Percentiles rank a stretch among this genome's conserved stretches.
Evolutionary conservation across 1,284 basidiomycete genomes (phyloP).

Genomic region (Trametes pubescens): DNA sequence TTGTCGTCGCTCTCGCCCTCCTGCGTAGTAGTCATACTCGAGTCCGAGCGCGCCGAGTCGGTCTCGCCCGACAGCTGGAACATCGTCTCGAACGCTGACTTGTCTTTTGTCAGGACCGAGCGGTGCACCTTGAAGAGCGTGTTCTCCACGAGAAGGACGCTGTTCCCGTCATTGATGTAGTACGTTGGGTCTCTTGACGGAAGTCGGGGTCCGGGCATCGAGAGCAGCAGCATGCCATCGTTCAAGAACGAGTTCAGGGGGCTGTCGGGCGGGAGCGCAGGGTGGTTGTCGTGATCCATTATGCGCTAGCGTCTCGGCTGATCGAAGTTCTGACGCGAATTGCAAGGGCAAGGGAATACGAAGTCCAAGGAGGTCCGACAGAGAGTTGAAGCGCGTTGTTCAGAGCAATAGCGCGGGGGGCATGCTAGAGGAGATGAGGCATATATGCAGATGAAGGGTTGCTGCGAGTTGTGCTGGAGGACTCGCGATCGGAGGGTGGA

Average conservation of each 20-base stretch:
- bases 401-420: background rate
- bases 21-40: slow-evolving; percentile 40
- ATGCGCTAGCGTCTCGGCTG: slow-evolving; percentile 22
- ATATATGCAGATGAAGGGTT: background rate
- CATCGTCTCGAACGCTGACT: slow-evolving; percentile 48
- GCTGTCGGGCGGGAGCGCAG: slow-evolving; percentile 41
- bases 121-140: slow-evolving; percentile 69
- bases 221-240: slow-evolving; percentile 45
- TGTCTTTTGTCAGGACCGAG: slow-evolving; percentile 45
- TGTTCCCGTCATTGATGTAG: slow-evolving; percentile 68
- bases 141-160: slow-evolving; percentile 62
- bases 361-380: slow-evolving; percentile 6
- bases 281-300: slow-evolving; percentile 40
- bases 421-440: background rate
- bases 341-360: background rate
- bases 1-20: slow-evolving; percentile 48
- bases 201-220: slow-evolving; percentile 42
- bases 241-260: slow-evolving; percentile 45
- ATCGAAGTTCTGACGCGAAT: background rate
- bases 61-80: slow-evolving; percentile 46
- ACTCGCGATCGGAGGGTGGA: slow-evolving; percentile 2
- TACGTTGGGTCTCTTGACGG: slow-evolving; percentile 46
- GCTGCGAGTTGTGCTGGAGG: slow-evolving; percentile 8
- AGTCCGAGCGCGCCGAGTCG: slow-evolving; percentile 43
- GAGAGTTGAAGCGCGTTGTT: background rate